Percentiles rank a stretch among this genome's conserved stretches.
These are phyloP conservation scores for Cordia subcordata DNA, from an alignment of 257 asterid genomes.

Conservation along the genomic window DNA sequence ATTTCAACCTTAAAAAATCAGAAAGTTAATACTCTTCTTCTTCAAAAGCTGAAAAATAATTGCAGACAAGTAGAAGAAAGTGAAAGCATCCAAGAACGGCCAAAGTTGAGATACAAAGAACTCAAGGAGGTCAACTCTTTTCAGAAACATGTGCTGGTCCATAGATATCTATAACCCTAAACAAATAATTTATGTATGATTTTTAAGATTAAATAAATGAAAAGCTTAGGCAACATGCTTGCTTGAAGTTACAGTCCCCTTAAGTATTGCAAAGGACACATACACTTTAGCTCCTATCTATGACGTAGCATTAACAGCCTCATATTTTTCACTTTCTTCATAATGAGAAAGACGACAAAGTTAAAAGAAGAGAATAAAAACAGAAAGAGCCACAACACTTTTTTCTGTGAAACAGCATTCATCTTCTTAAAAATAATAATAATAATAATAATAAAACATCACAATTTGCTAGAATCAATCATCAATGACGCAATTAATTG, in stretches of 20 bases:
- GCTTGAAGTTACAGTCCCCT: conserved; percentile 45
- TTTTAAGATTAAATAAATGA: conserved; percentile 17
- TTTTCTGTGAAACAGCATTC: conserved; percentile 24
- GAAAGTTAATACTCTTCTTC: no score
- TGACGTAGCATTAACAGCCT: not conserved
- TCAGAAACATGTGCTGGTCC: conserved; percentile 52
- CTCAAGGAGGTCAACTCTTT: conserved; percentile 37
- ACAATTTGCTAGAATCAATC: no score
- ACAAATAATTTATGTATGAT: conserved; percentile 29
- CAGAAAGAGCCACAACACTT: conserved; percentile 26
- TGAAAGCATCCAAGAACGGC: not conserved
- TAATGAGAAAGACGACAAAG: no score
- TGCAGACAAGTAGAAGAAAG: conserved; percentile 4
- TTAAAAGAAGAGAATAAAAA: conserved; percentile 5
- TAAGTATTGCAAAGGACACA: conserved; percentile 39
- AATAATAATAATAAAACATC: no score
- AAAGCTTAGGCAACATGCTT: conserved; percentile 16
- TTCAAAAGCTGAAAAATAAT: no score
- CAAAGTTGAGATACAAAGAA: conserved; percentile 19
- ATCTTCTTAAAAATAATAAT: no score
- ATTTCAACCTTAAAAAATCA: not conserved
- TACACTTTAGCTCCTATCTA: conserved; percentile 33
- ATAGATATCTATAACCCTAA: conserved; percentile 40
- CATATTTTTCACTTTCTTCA: no score
- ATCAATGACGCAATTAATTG: no score